Evolutionary conservation across 129 eudicot species (phyloP), one percentile per base, ranked within the genome.

Genomic region (Deinandra increscens): DNA sequence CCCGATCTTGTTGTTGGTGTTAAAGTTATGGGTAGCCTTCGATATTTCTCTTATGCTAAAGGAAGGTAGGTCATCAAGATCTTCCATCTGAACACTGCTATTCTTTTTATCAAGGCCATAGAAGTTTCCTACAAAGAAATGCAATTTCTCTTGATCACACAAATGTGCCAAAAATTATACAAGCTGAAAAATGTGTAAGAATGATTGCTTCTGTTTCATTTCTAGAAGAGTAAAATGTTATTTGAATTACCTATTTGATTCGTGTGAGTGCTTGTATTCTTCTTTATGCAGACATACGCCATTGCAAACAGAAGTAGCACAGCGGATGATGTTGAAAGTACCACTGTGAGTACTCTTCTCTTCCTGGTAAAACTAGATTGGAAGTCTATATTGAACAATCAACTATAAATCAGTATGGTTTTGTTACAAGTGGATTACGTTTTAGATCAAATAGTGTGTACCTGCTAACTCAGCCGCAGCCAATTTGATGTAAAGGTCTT

Each of bases 401-500:
- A 50, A 60, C n/a, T 20, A 31, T 59, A 43, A 42, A 14, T 69
- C 13, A 50, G 38, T 65, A 45, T 60, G 56, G 11, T 71, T 42
- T 58, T 20, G 12, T 54, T 64, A 17, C 44, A 18, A 34, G 18
- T 13, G 7, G 26, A 14, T 9, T 4, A 59, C 9, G 38, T 13
- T 41, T 41, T 3, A 18, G 60, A 53, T 53, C 5, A 34, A 59
- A 8, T 17, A 1, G 0, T 2, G 18, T 33, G 48, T 29, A 60
- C 68, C 76, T 15, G 36, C 7, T 71, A 73, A 72, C 26, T 81
- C 85, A 8, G 79, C 60, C 48, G 72, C 67, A 12, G 66, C 64
- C 43, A 77, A 41, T 51, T 58, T 81, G 19, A 81, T 68, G 63
- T 81, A 81, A 66, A 81, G 72, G 59, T 65, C 76, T 15, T 75